Percentiles rank a stretch among this genome's conserved stretches.
These are phyloP conservation scores for Neonectria punicea DNA, from an alignment of 2,329 filamentous ascomycete species.

Conservation along the genomic window DNA sequence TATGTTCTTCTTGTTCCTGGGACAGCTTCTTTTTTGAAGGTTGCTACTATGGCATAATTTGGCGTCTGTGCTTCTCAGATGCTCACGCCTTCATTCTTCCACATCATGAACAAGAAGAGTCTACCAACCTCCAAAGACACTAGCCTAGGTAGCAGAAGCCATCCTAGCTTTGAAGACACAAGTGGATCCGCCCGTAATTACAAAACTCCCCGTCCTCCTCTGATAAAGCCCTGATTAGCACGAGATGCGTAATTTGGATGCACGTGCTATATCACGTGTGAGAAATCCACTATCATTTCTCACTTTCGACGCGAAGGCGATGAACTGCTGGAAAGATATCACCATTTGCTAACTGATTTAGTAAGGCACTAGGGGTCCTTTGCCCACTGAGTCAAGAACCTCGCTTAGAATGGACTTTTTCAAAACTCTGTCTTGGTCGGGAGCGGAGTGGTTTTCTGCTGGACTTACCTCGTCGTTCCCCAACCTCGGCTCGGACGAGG, in stretches of 20 bases:
- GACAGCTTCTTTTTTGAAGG: no score
- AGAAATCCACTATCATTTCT: background rate
- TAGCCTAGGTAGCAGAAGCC: no score
- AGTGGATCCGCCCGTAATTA: no score
- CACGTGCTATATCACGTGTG: background rate
- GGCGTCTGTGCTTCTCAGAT: background rate
- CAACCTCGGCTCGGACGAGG: conserved; percentile 56
- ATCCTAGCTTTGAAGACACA: no score
- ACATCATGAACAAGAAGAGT: background rate
- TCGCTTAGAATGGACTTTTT: conserved; percentile 40
- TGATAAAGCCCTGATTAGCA: no score
- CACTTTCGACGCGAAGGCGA: background rate
- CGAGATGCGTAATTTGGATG: no score
- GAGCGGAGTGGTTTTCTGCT: conserved; percentile 60
- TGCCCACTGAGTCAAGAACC: background rate
- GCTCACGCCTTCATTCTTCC: background rate
- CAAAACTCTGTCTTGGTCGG: conserved; percentile 18
- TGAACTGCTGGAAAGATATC: background rate
- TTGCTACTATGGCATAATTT: background rate
- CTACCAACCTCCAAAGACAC: background rate
- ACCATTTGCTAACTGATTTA: background rate
- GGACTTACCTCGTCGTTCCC: conserved; percentile 67
- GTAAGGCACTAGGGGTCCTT: background rate
- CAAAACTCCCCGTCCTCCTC: no score
- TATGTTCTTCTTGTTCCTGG: no score